Evolutionary conservation across 2,329 filamentous ascomycete genomes (phyloP), one percentile per base, ranked within the genome.

Genomic region (Penicillium sp.): DNA sequence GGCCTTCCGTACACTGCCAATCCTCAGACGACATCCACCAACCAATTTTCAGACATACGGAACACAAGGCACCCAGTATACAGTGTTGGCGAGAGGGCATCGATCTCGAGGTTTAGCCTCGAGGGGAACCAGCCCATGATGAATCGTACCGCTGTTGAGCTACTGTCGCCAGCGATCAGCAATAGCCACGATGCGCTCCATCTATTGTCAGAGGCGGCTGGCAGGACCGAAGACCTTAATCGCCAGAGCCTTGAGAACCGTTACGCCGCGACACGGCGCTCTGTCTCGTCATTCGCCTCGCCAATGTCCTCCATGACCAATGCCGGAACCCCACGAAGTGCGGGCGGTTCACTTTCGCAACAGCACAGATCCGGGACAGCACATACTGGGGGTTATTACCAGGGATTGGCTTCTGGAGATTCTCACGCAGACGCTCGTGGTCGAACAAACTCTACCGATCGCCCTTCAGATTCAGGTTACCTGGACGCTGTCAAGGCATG

Each of bases 161-260:
- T 90, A 66, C 81, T 89, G 67, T 84, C 82, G 45, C 81, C 82
- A 59, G 91, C 92, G 68, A 88, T 98, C 49, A 96, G 93, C 76
- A 93, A 93, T 41, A 93, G 92, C 3, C 93, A 97, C 72, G 94
- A 98, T 80, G 94, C 94, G 26, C 84, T 98, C 52, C 93, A 97
- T 75, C 83, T 97, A 61, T 84, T 98, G 17, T 96, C 96, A 73
- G 93, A 96, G 79, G 94, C 93, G 21, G 93, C 85, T 3, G 81
- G 81, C 7, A 75, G 81, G 58, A 84, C 81, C 19, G 81, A 80
- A 62, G 81, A 84, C 65, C 73, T 83, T 26, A 77, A 80, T 56
- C 80, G 82, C 59, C 81, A 82, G 65, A 78, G 80, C 56, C 76
- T 81, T 21, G 79, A 79, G 70, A 85, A 84, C 70, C 73, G 76